A percentile compares a stretch with the other conserved stretches of the same genome.
Conservation (phyloP, 1,284 basidiomycete species). For the Ustilago trichophora region DNA sequence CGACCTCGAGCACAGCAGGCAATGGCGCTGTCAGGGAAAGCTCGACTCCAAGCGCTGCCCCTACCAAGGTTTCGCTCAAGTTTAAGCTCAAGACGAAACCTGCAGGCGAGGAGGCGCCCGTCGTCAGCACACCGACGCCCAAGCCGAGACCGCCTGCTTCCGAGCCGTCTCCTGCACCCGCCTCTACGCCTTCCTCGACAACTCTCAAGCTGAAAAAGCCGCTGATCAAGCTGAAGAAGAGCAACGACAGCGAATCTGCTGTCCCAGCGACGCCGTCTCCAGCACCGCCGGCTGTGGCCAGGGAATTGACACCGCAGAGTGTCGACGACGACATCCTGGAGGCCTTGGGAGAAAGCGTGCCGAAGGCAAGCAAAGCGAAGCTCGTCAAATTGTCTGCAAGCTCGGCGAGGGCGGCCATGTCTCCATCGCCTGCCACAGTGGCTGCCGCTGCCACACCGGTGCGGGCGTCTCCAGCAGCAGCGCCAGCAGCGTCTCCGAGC, state of each 20-base stretch:
- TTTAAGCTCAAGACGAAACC: constrained; percentile 41
- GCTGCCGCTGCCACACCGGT: constrained; percentile 3
- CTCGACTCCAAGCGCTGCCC: constrained; percentile 22
- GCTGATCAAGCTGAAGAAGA: constrained; percentile 47
- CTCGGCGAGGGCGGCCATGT: constrained; percentile 4
- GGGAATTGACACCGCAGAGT: constrained; percentile 15
- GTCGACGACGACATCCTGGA: constrained; percentile 47
- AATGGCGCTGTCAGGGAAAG: constrained; percentile 11
- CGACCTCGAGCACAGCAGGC: not conserved
- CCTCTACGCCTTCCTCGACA: constrained; percentile 12
- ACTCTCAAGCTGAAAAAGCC: constrained; percentile 45
- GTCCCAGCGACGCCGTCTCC: constrained; percentile 8
- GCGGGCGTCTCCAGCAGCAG: constrained; percentile 8
- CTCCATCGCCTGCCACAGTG: constrained; percentile 10
- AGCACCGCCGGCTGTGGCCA: constrained; percentile 2
- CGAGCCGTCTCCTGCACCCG: constrained; percentile 6
- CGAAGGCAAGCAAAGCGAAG: constrained; percentile 36
- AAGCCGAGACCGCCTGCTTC: constrained; percentile 4
- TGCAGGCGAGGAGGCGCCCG: constrained; percentile 15
- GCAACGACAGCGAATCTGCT: constrained; percentile 15
- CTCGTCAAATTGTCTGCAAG: too few relatives aligned
- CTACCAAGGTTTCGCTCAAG: constrained; percentile 36
- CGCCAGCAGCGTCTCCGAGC: constrained; percentile 8
- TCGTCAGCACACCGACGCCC: constrained; percentile 23
- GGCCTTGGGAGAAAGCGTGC: constrained; percentile 27